phyloP scores from a whole-genome alignment of 2,329 filamentous ascomycete species.

The Curvularia sp. region DNA sequence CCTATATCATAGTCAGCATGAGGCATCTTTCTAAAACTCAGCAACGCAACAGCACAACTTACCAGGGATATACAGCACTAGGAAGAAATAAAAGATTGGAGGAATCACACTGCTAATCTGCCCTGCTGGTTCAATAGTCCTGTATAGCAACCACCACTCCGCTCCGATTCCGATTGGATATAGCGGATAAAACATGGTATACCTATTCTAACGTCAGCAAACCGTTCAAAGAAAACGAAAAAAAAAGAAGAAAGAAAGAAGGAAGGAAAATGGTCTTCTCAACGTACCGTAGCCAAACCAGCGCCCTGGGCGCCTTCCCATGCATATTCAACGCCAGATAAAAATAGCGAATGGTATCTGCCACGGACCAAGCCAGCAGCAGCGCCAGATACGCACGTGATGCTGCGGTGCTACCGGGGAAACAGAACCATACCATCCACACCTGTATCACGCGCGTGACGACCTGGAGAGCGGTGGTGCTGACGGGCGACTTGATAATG shows the following conservation, averaged over 20 bases:
- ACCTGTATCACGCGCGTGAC: constrained; percentile 39
- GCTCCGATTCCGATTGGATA: constrained; percentile 39
- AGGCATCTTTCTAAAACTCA: not conserved
- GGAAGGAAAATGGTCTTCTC: not conserved
- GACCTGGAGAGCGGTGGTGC: constrained; percentile 34
- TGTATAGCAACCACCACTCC: constrained; percentile 39
- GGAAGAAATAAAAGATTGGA: constrained; percentile 30
- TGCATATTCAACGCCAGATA: constrained; percentile 36
- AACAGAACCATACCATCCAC: constrained; percentile 39
- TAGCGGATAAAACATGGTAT: constrained; percentile 36
- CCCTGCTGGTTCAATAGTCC: constrained; percentile 20
- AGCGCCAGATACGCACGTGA: constrained; percentile 30
- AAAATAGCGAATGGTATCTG: constrained; percentile 32
- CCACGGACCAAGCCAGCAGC: constrained; percentile 33
- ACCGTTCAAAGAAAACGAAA: not conserved
- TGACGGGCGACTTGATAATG: constrained; percentile 36
- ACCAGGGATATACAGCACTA: constrained; percentile 37
- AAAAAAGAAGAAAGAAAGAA: not conserved
- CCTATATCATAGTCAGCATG: constrained; percentile 23
- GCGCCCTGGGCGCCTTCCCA: constrained; percentile 17
- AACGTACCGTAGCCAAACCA: constrained; percentile 33
- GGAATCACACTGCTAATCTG: constrained; percentile 22
- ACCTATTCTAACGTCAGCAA: constrained; percentile 11
- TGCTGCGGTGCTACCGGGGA: constrained; percentile 26
- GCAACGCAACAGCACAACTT: not conserved